Conservation (phyloP, 106 monocot species). For the Agapanthus africanus region DNA sequence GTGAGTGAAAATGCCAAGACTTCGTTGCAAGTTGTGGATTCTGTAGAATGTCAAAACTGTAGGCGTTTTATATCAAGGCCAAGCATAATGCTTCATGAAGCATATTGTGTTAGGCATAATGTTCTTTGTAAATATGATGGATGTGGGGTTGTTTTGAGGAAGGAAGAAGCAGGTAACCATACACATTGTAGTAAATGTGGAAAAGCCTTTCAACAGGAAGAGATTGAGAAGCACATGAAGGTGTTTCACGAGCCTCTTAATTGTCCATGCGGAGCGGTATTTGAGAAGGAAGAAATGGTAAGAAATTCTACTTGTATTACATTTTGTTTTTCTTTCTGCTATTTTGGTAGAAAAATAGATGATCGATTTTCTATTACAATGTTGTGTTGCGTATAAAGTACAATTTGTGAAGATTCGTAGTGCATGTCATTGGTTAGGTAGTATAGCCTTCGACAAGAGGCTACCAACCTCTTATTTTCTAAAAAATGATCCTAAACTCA, state of each 20-base stretch:
- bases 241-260: constrained; percentile 81
- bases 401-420: no score
- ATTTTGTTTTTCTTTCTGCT: no score
- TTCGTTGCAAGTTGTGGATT: constrained; percentile 30
- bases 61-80: constrained; percentile 42
- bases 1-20: constrained; percentile 27
- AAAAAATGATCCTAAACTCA: no score
- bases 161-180: constrained; percentile 78
- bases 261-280: constrained; percentile 67
- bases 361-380: no score
- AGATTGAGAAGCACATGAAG: constrained; percentile 91
- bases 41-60: constrained; percentile 68
- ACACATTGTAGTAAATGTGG: constrained; percentile 81
- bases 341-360: no score
- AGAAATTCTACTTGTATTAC: no score
- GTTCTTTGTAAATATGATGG: constrained; percentile 69
- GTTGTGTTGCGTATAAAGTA: no score
- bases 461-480: no score
- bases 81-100: constrained; percentile 73
- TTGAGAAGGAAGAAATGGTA: constrained; percentile 96
- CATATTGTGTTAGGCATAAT: constrained; percentile 83
- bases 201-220: constrained; percentile 42
- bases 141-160: constrained; percentile 79
- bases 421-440: no score
- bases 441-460: no score